Evolutionary conservation across 148 eudicot species (phyloP).

Genomic region (Nepenthes gracilis): DNA sequence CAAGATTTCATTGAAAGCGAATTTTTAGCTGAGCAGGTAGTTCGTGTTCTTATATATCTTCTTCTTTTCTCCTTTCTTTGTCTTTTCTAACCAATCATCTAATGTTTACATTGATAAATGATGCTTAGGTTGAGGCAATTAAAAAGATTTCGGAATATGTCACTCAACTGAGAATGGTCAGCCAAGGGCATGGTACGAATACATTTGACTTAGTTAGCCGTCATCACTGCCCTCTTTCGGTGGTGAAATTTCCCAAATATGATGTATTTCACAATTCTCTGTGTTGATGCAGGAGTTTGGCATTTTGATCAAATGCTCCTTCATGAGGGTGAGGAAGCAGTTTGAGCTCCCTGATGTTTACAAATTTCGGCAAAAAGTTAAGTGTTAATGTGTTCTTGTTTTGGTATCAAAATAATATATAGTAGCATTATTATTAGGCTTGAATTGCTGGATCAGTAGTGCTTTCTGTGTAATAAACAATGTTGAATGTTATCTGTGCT

Average conservation of each 20-base stretch:
- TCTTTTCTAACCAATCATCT: not conserved
- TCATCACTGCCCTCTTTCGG: too few species aligned
- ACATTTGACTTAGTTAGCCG: not conserved
- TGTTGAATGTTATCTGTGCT: too few species aligned
- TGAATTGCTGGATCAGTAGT: too few species aligned
- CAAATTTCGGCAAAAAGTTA: too few species aligned
- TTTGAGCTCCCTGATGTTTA: not conserved
- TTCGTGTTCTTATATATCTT: not conserved
- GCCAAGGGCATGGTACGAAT: constrained; percentile 78
- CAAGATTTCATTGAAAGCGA: constrained; percentile 64
- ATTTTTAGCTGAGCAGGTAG: constrained; percentile 68
- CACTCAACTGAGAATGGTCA: constrained; percentile 64
- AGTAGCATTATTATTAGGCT: too few species aligned
- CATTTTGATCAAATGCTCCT: constrained; percentile 82
- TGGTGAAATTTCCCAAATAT: not conserved
- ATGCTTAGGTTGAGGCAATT: constrained; percentile 60
- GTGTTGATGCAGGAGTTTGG: constrained; percentile 63
- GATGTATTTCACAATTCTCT: not conserved
- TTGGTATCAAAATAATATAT: too few species aligned
- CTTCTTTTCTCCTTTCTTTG: not conserved
- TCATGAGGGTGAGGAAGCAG: constrained; percentile 20
- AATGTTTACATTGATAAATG: not conserved
- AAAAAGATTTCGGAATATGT: constrained; percentile 82
- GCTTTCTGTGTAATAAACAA: too few species aligned
- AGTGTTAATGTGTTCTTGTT: too few species aligned